Percentiles rank a stretch among this genome's conserved stretches.
Evolutionary conservation across 106 monocot genomes (phyloP).

Genomic region (Hemerocallis citrina): DNA sequence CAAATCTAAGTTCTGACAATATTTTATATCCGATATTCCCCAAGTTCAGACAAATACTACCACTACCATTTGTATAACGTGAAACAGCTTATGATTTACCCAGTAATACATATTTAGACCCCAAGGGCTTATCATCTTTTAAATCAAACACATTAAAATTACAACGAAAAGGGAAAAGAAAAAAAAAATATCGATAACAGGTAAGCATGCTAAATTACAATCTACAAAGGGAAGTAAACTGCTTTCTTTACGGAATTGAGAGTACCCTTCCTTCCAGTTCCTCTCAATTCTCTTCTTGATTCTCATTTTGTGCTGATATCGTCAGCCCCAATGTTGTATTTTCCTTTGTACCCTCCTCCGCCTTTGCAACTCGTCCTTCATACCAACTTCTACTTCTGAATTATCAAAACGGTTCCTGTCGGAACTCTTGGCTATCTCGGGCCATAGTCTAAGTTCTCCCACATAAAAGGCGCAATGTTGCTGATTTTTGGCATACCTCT

Average conservation of each 20-base stretch:
- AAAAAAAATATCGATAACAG: background rate
- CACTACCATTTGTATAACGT: too few relatives aligned
- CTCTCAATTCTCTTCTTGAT: background rate
- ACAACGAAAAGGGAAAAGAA: background rate
- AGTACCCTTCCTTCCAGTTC: background rate
- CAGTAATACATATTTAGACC: background rate
- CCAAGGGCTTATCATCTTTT: background rate
- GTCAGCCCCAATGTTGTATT: background rate
- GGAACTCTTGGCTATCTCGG: slow-evolving; percentile 12
- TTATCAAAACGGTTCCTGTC: too few relatives aligned
- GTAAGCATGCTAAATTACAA: background rate
- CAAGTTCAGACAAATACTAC: too few relatives aligned
- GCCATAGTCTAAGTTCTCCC: slow-evolving; percentile 59
- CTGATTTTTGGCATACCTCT: slow-evolving; percentile 39
- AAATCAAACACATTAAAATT: slow-evolving; percentile 1
- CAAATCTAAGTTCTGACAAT: too few relatives aligned
- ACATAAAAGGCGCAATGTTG: slow-evolving; percentile 41
- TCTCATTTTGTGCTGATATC: too few relatives aligned
- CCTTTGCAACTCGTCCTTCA: background rate
- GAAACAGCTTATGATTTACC: too few relatives aligned
- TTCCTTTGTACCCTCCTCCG: background rate
- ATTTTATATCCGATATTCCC: too few relatives aligned
- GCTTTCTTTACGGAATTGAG: background rate
- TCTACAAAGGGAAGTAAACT: background rate
- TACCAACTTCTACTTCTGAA: too few relatives aligned